Percentiles rank a stretch among this genome's conserved stretches.
These are phyloP conservation scores for Musa acuminata DNA, from an alignment of 176 grass and related monocot genomes.

Conservation along the genomic window DNA sequence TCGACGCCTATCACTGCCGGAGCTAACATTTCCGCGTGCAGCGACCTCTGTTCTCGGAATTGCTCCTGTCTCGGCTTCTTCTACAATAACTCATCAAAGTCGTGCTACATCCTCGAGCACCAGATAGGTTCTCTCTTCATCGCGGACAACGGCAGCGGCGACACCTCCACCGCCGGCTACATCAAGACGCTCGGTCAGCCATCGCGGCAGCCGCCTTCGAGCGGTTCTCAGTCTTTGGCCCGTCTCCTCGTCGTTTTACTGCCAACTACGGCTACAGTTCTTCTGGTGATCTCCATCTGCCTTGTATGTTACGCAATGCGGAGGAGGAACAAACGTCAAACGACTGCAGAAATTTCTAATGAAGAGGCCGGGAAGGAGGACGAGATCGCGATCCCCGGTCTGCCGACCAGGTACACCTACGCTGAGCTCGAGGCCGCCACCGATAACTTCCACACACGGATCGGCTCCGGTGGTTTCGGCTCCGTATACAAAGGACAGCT, in stretches of 20 bases:
- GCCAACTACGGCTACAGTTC: neutral
- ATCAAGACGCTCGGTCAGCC: conserved; percentile 34
- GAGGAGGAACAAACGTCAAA: conserved; percentile 17
- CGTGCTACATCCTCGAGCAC: conserved; percentile 48
- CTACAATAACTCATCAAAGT: conserved; percentile 41
- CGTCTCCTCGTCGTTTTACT: conserved; percentile 27
- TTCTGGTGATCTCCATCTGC: neutral
- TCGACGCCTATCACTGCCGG: conserved; percentile 21
- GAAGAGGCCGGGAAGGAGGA: conserved; percentile 29
- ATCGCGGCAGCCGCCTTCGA: neutral
- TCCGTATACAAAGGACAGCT: conserved; percentile 70
- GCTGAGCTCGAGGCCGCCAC: conserved; percentile 51
- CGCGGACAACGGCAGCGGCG: conserved; percentile 3
- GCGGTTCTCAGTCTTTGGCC: conserved; percentile 24
- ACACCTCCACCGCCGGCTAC: conserved; percentile 26
- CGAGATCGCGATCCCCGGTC: conserved; percentile 54
- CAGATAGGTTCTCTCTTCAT: conserved; percentile 43
- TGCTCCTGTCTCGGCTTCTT: conserved; percentile 65
- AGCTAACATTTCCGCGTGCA: conserved; percentile 33
- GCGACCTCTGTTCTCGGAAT: conserved; percentile 42
- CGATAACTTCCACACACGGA: conserved; percentile 47
- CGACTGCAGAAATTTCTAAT: conserved; percentile 28
- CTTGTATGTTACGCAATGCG: neutral
- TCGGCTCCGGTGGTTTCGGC: conserved; percentile 65
- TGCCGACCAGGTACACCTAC: conserved; percentile 55